Evolutionary conservation across 148 eudicot genomes (phyloP).

Genomic region (Rhododendron ovatum): DNA sequence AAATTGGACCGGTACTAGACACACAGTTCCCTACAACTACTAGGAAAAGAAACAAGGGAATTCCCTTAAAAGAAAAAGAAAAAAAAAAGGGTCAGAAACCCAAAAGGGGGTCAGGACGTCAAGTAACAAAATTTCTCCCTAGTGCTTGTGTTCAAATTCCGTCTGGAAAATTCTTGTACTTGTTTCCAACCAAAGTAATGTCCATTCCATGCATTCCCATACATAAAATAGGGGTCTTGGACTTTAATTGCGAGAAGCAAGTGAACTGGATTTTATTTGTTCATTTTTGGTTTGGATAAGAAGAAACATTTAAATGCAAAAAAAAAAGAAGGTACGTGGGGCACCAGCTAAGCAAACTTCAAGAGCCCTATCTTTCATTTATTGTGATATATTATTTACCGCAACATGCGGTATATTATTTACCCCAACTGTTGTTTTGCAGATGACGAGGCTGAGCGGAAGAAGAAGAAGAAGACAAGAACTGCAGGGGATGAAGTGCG

Average conservation of each 20-base stretch:
- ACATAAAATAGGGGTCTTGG: not conserved
- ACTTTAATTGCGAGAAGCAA: not conserved
- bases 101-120: not conserved
- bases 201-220: not conserved
- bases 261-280: not conserved
- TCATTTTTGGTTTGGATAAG: not conserved
- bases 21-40: not conserved
- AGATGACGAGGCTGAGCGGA: slow-evolving; percentile 76
- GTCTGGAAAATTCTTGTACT: not conserved
- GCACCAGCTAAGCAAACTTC: not conserved
- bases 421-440: slow-evolving; percentile 15
- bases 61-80: not conserved
- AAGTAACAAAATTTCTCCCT: not conserved
- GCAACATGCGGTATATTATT: not conserved
- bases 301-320: not conserved
- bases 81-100: not conserved
- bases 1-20: not conserved
- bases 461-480: slow-evolving; percentile 68
- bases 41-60: not conserved
- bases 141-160: not conserved
- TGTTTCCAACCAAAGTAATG: not conserved
- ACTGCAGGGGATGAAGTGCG: slow-evolving; percentile 36
- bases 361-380: not conserved
- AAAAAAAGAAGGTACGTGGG: not conserved
- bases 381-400: not conserved